A percentile compares a stretch with the other conserved stretches of the same genome.
phyloP scores from a whole-genome alignment of 2,329 filamentous ascomycete genomes.

The Podosphaera leucotricha region DNA sequence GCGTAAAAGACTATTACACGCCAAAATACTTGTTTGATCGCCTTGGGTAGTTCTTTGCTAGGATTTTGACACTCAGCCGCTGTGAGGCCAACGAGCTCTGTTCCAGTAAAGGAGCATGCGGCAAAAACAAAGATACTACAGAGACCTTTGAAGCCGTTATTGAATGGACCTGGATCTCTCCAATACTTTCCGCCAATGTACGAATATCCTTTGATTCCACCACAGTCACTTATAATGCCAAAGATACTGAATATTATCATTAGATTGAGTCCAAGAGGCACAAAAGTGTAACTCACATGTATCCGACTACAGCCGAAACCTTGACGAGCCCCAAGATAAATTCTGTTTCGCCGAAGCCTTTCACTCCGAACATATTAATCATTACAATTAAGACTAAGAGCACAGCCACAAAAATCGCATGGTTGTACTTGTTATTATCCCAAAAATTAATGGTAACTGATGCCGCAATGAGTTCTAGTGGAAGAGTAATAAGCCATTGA shows the following conservation, averaged over 20 bases:
- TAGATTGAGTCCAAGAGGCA: background rate
- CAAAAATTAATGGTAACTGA: conserved; percentile 69
- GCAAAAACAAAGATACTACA: conserved; percentile 57
- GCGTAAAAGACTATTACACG: conserved; percentile 81
- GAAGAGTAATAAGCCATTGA: conserved; percentile 67
- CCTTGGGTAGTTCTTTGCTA: conserved; percentile 58
- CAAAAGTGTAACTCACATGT: conserved; percentile 37
- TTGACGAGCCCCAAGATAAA: conserved; percentile 76
- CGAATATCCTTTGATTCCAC: conserved; percentile 45
- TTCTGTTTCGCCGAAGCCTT: conserved; percentile 73
- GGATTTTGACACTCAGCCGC: conserved; percentile 62
- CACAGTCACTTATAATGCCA: conserved; percentile 66
- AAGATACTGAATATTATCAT: conserved; percentile 33
- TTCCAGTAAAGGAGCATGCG: conserved; percentile 54
- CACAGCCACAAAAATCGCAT: conserved; percentile 58
- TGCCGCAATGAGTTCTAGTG: conserved; percentile 69
- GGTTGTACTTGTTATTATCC: conserved; percentile 33
- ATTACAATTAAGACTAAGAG: conserved; percentile 53
- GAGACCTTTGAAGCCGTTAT: conserved; percentile 65
- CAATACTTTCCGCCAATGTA: conserved; percentile 68
- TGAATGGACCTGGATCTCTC: conserved; percentile 58
- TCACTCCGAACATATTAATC: conserved; percentile 77
- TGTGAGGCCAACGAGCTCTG: conserved; percentile 52
- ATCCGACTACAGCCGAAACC: conserved; percentile 63
- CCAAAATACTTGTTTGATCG: conserved; percentile 90